These are phyloP conservation scores for Plectosphaerella cucumerina DNA, from an alignment of 2,329 filamentous ascomycete genomes.

Conservation along the genomic window DNA sequence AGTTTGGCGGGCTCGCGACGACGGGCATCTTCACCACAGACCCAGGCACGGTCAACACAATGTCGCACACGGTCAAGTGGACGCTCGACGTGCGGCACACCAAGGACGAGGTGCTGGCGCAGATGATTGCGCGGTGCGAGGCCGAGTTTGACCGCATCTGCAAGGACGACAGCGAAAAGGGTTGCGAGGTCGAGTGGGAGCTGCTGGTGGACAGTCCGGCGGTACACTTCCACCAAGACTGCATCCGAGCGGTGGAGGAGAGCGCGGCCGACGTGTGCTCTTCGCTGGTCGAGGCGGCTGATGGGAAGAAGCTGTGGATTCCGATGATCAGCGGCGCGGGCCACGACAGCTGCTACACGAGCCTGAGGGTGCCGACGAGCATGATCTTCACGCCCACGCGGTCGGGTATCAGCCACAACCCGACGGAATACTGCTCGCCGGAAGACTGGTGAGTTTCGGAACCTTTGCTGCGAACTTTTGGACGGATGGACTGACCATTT, in stretches of 20 bases:
- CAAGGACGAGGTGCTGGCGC: conserved; percentile 47
- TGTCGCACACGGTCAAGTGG: conserved; percentile 61
- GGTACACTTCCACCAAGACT: conserved; percentile 60
- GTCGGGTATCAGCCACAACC: conserved; percentile 31
- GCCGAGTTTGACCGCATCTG: conserved; percentile 43
- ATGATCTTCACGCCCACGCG: conserved; percentile 35
- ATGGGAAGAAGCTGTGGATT: conserved; percentile 21
- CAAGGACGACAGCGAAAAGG: conserved; percentile 41
- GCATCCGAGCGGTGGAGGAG: conserved; percentile 58
- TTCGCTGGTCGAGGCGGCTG: background rate
- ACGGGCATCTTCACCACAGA: conserved; percentile 20
- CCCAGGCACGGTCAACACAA: conserved; percentile 65
- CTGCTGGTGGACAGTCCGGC: conserved; percentile 57
- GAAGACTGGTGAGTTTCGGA: background rate
- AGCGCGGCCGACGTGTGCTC: conserved; percentile 51
- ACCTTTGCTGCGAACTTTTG: background rate
- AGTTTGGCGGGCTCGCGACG: conserved; percentile 18
- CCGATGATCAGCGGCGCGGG: conserved; percentile 32
- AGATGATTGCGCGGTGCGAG: conserved; percentile 40
- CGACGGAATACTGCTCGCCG: conserved; percentile 15
- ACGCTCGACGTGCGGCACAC: conserved; percentile 62
- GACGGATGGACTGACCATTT: background rate
- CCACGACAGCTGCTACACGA: conserved; percentile 32
- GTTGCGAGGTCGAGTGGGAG: conserved; percentile 53
- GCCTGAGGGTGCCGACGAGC: conserved; percentile 24